Evolutionary conservation across 2,329 filamentous ascomycete genomes (phyloP), one percentile per base, ranked within the genome.

Genomic region (Thelonectria rubi): DNA sequence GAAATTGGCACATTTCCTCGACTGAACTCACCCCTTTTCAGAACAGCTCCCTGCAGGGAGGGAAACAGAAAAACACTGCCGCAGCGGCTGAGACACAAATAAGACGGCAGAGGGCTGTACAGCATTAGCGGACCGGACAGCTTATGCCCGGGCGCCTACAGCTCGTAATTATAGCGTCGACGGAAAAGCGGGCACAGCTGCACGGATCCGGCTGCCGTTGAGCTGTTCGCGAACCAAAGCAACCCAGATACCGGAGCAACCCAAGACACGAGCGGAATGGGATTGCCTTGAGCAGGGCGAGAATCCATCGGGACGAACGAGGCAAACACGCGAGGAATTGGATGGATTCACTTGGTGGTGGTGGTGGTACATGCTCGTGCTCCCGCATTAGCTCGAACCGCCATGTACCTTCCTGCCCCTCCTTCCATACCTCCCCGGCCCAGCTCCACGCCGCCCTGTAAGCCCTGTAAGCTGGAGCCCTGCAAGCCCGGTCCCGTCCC

Each of bases 391-490:
- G 45, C 45, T 17, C 15, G 20, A n/a, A 47, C 20, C 45, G 10
- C n/a, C 21, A 12, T 5, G 21, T 20, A 30, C 11, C 45, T 30
- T 30, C 15, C 20, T 55, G 45, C 53, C 45, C 53, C 53, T 48
- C 53, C 37, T 55, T 47, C 14, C 18, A 11, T 18, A n/a, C 17
- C 18, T 43, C 43, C 21, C 20, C 43, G 26, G 8, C 42, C 48
- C 56, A 43, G 32, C 53, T 34, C 60, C 58, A 53, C 51, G 58
- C 65, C 63, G 55, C 63, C 63, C 65, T 24, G 14, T 26, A 21
- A n/a, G 18, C 24, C 24, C 45, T 47, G 17, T 21, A 45, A 21
- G 20, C 18, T 42, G 63, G 64, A 64, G 54, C 47, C 62, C 11
- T 37, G 34, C 14, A 30, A 30, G 26, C 34, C 34, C 11, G 34